phyloP scores from a whole-genome alignment of 306 rosid species.

The Clitoria ternatea region DNA sequence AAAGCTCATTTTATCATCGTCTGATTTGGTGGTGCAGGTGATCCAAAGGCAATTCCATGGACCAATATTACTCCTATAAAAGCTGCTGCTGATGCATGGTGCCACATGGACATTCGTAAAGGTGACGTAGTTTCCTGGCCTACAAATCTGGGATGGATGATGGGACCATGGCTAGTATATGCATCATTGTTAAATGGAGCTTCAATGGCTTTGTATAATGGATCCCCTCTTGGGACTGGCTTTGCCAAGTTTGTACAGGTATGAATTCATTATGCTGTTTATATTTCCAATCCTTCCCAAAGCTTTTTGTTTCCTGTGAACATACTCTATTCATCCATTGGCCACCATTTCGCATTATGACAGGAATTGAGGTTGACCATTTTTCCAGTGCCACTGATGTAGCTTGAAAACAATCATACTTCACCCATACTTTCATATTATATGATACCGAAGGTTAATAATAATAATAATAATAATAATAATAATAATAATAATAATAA shows the following conservation, averaged over 20 bases:
- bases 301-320: constrained; percentile 8
- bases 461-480: not conserved
- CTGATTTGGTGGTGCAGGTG: constrained; percentile 54
- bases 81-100: constrained; percentile 98
- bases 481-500: not conserved
- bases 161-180: constrained; percentile 98
- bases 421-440: not conserved
- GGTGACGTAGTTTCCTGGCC: constrained; percentile 94
- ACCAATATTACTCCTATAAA: constrained; percentile 75
- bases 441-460: not conserved
- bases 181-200: constrained; percentile 93
- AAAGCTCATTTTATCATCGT: constrained; percentile 1
- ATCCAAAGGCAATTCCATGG: constrained; percentile 99
- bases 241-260: constrained; percentile 94
- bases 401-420: not conserved
- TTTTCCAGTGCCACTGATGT: not conserved
- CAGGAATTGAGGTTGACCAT: not conserved
- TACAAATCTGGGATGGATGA: constrained; percentile 99
- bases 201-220: constrained; percentile 81
- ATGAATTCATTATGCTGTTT: constrained; percentile 13
- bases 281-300: not conserved
- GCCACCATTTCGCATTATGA: not conserved
- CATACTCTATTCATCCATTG: not conserved
- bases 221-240: constrained; percentile 86
- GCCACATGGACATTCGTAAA: constrained; percentile 73